These are phyloP conservation scores for Strigomonas galati DNA, from an alignment of 208 protist species.

Conservation along the genomic window DNA sequence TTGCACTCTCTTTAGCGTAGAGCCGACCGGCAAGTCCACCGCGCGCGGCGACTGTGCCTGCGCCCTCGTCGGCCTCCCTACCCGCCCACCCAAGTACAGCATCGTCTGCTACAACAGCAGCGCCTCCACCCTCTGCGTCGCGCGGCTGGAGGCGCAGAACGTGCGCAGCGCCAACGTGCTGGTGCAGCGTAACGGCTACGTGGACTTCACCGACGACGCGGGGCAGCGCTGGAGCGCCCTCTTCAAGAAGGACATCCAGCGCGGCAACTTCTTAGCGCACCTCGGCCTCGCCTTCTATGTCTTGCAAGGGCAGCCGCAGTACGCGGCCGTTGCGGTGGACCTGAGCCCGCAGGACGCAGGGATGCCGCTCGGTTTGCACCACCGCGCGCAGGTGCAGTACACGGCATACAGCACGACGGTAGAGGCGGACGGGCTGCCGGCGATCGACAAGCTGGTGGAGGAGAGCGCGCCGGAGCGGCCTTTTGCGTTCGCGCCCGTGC, in stretches of 20 bases:
- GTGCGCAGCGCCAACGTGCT: constrained; percentile 47
- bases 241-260: constrained; percentile 37
- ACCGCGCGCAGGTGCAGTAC: constrained; percentile 39
- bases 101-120: constrained; percentile 79
- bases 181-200: constrained; percentile 46
- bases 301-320: constrained; percentile 37
- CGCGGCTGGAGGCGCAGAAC: constrained; percentile 39
- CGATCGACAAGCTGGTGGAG: constrained; percentile 16
- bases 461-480: constrained; percentile 17
- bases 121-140: constrained; percentile 63
- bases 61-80: constrained; percentile 53
- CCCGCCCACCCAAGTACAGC: constrained; percentile 59
- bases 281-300: constrained; percentile 64
- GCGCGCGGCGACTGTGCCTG: constrained; percentile 63
- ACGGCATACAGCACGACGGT: constrained; percentile 30
- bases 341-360: constrained; percentile 38
- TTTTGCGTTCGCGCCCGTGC: constrained; percentile 48
- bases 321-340: constrained; percentile 38
- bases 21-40: constrained; percentile 34
- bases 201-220: constrained; percentile 62
- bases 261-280: constrained; percentile 47
- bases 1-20: constrained; percentile 44
- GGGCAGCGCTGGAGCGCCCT: constrained; percentile 50
- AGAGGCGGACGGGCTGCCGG: constrained; percentile 20
- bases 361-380: constrained; percentile 26